Base-by-base conservation (phyloP, 768 basidiomycete species). In the Lentinula aciculospora region DNA sequence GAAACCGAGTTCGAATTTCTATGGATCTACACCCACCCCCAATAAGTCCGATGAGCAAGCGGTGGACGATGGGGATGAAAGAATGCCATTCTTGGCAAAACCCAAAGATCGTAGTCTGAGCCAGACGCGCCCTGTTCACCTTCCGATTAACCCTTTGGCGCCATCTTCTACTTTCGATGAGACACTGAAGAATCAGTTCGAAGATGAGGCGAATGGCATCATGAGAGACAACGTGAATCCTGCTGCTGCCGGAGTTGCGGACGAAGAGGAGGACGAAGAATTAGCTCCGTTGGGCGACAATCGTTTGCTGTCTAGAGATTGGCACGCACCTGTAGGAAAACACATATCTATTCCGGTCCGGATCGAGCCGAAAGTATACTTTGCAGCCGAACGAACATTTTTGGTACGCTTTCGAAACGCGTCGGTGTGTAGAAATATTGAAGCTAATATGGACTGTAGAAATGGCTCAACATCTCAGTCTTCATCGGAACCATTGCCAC, bases 321-420 rank as follows among this genome's bases (percentile, higher is more conserved):
- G 88, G 86, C 75, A 69, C 25, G 96, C 95, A 1, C 89, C 92
- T 0, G 72, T 79, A 40, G 95, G 95, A 10, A 98, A 98, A 76
- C 80, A 81, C 62, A 95, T 99, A 58, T 84, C 94, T 0, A 84
- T 98, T 2, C 94, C 96, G 25, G 89, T 99, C n/a, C 83, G 97
- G 55, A 83, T 99, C 47, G 97, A 99, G 70, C 97, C 97, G 28
- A 99, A 99, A 74, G 94, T 97, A 3, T 96, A 95, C 68, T 99
- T 98, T 69, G 97, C 97, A 5, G 86, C 88, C 36, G 95, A 98
- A 71, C 80, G 96, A 60, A 98, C 95, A 13, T 96, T 94, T 80
- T 69, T 95, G 72, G 94, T 92, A 69, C 72, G 92, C 77, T 25
- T 58, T 3, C 27, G 19, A 15, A 23, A 28, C 12, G 8, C 34